Base-by-base conservation (phyloP, 345 rosid species). In the Turritis glabra region DNA sequence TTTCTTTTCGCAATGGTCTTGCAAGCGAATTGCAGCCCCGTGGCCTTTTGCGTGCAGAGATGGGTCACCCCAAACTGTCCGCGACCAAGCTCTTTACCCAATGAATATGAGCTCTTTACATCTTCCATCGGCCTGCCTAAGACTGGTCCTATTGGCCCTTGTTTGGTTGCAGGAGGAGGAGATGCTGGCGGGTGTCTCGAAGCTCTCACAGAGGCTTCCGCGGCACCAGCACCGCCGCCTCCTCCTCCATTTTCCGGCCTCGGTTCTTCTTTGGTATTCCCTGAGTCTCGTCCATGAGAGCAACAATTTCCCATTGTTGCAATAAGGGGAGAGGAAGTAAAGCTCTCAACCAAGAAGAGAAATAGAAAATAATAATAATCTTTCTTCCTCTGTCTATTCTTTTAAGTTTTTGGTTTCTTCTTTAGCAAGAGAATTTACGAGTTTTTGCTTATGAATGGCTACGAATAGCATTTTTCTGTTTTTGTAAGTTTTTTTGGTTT, bases 91-190 rank as follows among this genome's bases (percentile, higher is more conserved):
- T 93, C 98, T 61, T 93, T 93, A 1, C 98, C 98, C 0, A 91
- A 80, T 12, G 76, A 60, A 80, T 89, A 93, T 6, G 76, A 70
- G n/a, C 87, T 64, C 56, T 89, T 93, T 3, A 91, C 73, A 25
- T 93, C 98, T 63, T 89, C 98, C 98, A 93, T 91, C 0, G 93
- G 98, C 2, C 98, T 85, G 48, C 96, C 97, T 46, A 93, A 75
- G 35, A 93, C 98, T 0, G 92, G 80, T 0, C 98, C 98, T 3
- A 87, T 83, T 1, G 90, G 78, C 0, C 82, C 64, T 1, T 80
- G 77, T 79, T 85, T 85, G 40, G 82, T 52, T 32, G 54, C 78
- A n/a, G 81, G 73, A 17, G 71, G 63, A 8, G 85, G 71, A 29
- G 84, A 33, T 1, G 84, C 65, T 50, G 46, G 80, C 5, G 74